Conservation (phyloP, 2,329 filamentous ascomycete species). For the Colletotrichum sp. region DNA sequence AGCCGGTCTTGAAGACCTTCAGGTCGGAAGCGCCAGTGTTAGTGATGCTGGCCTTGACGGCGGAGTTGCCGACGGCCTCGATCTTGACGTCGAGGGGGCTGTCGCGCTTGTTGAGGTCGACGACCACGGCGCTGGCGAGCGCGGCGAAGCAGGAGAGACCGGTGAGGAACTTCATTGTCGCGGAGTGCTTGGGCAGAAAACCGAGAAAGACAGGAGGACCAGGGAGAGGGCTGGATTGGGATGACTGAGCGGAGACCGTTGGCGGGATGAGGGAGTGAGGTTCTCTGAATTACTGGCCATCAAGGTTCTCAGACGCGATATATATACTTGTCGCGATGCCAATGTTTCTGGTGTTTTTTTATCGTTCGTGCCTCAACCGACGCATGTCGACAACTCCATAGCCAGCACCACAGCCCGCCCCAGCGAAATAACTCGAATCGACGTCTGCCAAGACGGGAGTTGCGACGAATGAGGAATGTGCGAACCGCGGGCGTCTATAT, state of each 20-base stretch:
- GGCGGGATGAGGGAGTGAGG: not conserved
- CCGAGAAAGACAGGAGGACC: not conserved
- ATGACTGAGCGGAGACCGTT: not conserved
- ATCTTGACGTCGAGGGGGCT: constrained; percentile 50
- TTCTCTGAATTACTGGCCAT: not conserved
- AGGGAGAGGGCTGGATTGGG: not conserved
- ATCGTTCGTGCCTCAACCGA: not conserved
- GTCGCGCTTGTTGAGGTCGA: constrained; percentile 40
- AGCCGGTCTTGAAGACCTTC: constrained; percentile 59
- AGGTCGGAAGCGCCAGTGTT: constrained; percentile 55
- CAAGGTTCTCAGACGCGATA: not conserved
- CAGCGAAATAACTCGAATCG: not conserved
- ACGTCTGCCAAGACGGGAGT: not conserved
- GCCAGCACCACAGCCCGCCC: not conserved
- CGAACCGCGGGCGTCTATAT: not conserved
- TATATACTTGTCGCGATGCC: constrained; percentile 3
- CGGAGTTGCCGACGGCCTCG: constrained; percentile 55
- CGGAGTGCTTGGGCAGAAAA: not conserved
- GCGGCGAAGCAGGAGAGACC: constrained; percentile 39
- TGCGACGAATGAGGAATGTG: constrained; percentile 6
- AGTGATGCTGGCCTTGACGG: constrained; percentile 57
- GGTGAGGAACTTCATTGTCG: constrained; percentile 44
- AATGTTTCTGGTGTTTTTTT: not conserved
- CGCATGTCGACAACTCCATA: not conserved
- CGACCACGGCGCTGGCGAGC: constrained; percentile 38